phyloP scores from a whole-genome alignment of 1,284 basidiomycete genomes.

The Trichosporon coremiiforme region DNA sequence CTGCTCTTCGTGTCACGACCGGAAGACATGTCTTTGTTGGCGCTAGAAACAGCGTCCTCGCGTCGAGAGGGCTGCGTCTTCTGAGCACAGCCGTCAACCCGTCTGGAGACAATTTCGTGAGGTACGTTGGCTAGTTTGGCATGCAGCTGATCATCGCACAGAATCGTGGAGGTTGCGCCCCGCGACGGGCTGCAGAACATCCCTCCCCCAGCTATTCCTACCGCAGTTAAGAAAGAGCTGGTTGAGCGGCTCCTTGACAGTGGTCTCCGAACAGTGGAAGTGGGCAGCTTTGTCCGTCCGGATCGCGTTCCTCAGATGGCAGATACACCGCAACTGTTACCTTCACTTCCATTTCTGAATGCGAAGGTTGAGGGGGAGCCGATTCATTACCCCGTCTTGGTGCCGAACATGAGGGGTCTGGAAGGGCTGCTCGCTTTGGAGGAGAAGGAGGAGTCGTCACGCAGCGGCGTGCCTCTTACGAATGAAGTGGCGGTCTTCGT shows the following conservation, averaged over 20 bases:
- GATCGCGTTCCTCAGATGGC: slow-evolving; percentile 96
- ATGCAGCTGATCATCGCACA: slow-evolving; percentile 18
- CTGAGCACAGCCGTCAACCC: neutral
- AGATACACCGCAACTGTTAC: slow-evolving; percentile 66
- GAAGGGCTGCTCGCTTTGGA: slow-evolving; percentile 64
- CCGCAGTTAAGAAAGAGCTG: slow-evolving; percentile 75
- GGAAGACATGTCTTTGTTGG: neutral
- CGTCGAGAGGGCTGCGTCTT: neutral
- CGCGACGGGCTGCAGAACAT: slow-evolving; percentile 95
- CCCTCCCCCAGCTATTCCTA: slow-evolving; percentile 67
- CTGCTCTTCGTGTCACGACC: neutral
- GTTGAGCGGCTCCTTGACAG: slow-evolving; percentile 72
- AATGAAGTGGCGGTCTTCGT: slow-evolving; percentile 90
- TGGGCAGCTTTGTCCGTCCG: slow-evolving; percentile 87
- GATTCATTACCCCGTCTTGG: slow-evolving; percentile 77
- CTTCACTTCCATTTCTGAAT: slow-evolving; percentile 33
- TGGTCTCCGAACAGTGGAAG: slow-evolving; percentile 76
- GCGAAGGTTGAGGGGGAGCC: slow-evolving; percentile 56
- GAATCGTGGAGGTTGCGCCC: slow-evolving; percentile 89
- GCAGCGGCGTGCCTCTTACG: slow-evolving; percentile 56
- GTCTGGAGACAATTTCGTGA: slow-evolving; percentile 21
- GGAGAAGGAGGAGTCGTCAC: slow-evolving; percentile 31
- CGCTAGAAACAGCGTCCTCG: neutral
- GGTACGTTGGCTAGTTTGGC: neutral
- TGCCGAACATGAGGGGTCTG: slow-evolving; percentile 80